Base-by-base conservation (phyloP, 2,329 filamentous ascomycete species). In the Cladosporium sp. region DNA sequence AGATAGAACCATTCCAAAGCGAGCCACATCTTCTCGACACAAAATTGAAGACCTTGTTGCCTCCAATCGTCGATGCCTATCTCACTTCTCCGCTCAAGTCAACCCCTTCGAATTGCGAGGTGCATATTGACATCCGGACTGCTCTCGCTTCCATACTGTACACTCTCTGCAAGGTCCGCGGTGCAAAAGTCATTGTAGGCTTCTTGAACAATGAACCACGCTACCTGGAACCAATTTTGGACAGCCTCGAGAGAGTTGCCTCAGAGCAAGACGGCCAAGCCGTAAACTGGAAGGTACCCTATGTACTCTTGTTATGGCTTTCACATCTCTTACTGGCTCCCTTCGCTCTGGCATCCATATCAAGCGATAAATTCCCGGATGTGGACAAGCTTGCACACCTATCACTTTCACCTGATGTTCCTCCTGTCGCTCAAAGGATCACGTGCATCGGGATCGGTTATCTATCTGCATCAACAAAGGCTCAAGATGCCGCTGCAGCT, bases 21-120 rank as follows among this genome's bases (percentile, higher is more conserved):
- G 85, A 95, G 59, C 93, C 93, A 14, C 93, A 98, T 68, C 79
- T 97, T 37, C 80, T 98, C 22, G 93, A 98, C 70, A 82, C 89
- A 9, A 81, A 92, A 68, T 77, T 98, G 40, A 83, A 86, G 46
- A 78, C 73, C 58, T 83, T 95, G 69, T 76, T 97, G 46, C 85
- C 88, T 19, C 74, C 81, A 38, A 76, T 97, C 34, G 83, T 89
- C 22, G 79, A 85, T 63, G 85, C 87, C 14, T 95, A 92, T 63
- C 73, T 95, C 16, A 80, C 82, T 50, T 83, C 82, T 62, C 72
- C 90, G 8, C 73, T 38, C n/a, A 35, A 42, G 6, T n/a, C 32
- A 74, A 51, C 28, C 35, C 5, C 19, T 22, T 11, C 38, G 31
- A 10, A 6, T 43, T 52, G 11, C 63, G 58, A 61, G 56, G 41